Base-by-base conservation (phyloP, 73 alveolate genomes). In the Paraurostyla sp. region DNA sequence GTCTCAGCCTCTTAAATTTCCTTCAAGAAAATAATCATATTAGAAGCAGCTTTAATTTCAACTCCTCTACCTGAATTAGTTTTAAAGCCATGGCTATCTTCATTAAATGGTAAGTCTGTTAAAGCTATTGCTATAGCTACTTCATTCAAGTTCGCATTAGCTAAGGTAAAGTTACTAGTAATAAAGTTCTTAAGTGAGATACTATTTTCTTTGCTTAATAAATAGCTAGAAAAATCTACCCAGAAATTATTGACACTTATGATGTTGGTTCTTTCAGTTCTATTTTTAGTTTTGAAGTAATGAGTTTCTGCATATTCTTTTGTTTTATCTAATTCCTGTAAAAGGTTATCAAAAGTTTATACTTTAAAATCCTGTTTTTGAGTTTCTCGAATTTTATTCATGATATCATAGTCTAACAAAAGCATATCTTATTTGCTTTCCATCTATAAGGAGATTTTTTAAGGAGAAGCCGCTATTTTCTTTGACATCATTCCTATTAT, bases 1-100 rank as follows among this genome's bases (percentile, higher is more conserved):
- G 94, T 75, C 62, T 89, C 83, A 18, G 98, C 93, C 91, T 97
- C 99, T 50, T 88, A 80, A 85, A 97, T 86, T 93, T 97, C 98
- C 84, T 96, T 96, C 41, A 87, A 92, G 81, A 97, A 94, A 38
- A 96, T 59, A 9, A 97, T 59, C 56, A 95, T 33, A 57, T 92
- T 90, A 13, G 87, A 32, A 20, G 91, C 95, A 42, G 95, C 93
- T 42, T 92, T 88, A 51, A 71, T 78, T 41, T 48, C 89, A 0
- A 95, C 96, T 78, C 94, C 94, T 4, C 89, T 96, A 25, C 91
- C 94, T 49, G 59, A 42, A 60, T 87, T 73, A 80, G 93, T 22
- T 96, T 97, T 57, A 96, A 96, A 49, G 90, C 98, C 40, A 96
- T 63, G 41, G 95, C 81, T 33, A 98, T 95, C 88, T 94, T 45